Base-by-base conservation (phyloP, 148 eudicot species). In the Polygonum maritimum region DNA sequence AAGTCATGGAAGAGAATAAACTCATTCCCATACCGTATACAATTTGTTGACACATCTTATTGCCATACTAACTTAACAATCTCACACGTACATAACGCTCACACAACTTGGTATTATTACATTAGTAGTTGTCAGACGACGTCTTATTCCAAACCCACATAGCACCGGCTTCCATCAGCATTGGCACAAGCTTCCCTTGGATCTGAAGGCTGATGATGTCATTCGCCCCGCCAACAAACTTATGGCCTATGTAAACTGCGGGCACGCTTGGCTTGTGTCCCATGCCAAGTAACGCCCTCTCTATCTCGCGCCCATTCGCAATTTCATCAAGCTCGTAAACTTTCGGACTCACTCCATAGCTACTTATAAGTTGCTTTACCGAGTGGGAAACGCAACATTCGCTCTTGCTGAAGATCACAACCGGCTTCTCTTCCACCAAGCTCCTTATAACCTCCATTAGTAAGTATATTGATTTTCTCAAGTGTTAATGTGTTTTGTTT, bases 321-420 rank as follows among this genome's bases (percentile, higher is more conserved):
- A 82, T 78, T 51, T 88, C 78, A 60, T 88, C 89, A 2, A 88
- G 81, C 78, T 88, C 89, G 22, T 86, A 84, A 18, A 88, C 82
- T 1, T 36, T 78, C 0, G 86, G 81, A 48, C 81, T 86, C 0
- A 86, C 91, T 19, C 91, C 91, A 45, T 84, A 88, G 55, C 86
- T 75, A 33, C 60, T 65, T 7, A 88, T 84, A 12, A 88, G 82
- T 47, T 81, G 74, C 75, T 74, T 77, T 9, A 88, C 71, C 69
- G 83, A 76, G 83, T 88, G 86, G 58, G 75, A 76, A 69, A 88
- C 83, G 77, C 87, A 82, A 41, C 91, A 86, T 45, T 63, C 22
- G 69, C 81, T 84, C 57, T 83, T 84, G 89, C 89, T 83, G 82
- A 88, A 86, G 65, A 88, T 84, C 70, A 86, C 91, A 81, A 86